Percentiles rank a stretch among this genome's conserved stretches.
Conservation (phyloP, 2,329 filamentous ascomycete genomes). For the Chalaropsis thielavioides region DNA sequence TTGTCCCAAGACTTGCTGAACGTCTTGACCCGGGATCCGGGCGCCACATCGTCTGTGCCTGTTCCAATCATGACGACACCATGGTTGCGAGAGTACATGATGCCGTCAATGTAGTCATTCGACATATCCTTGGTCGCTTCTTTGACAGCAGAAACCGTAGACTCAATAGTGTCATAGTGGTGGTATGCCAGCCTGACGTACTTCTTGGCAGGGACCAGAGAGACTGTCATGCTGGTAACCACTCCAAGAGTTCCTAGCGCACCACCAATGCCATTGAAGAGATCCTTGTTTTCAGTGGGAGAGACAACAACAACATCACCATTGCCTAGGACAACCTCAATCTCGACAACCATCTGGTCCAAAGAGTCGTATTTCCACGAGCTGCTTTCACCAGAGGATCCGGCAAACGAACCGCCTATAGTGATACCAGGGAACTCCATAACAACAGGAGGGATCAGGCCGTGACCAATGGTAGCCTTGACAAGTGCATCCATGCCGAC, state of each 20-base stretch:
- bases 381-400: conserved; percentile 53
- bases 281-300: conserved; percentile 34
- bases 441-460: conserved; percentile 49
- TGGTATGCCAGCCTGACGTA: conserved; percentile 46
- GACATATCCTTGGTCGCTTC: conserved; percentile 27
- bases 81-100: conserved; percentile 41
- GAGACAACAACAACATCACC: conserved; percentile 44
- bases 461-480: conserved; percentile 38
- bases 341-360: conserved; percentile 43
- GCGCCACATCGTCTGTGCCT: conserved; percentile 34
- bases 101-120: conserved; percentile 54
- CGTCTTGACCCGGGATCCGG: conserved; percentile 24
- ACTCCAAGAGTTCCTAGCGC: conserved; percentile 54
- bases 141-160: conserved; percentile 31
- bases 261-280: conserved; percentile 51
- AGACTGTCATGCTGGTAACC: conserved; percentile 47
- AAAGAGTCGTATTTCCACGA: conserved; percentile 54
- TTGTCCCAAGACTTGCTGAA: conserved; percentile 49
- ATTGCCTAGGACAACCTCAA: conserved; percentile 51
- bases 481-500: conserved; percentile 53
- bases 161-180: conserved; percentile 29
- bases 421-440: conserved; percentile 64
- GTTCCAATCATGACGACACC: conserved; percentile 48
- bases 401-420: conserved; percentile 51
- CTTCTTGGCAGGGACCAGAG: conserved; percentile 38